A percentile compares a stretch with the other conserved stretches of the same genome.
These are phyloP conservation scores for Ploettnerulaceae sp. DNA, from an alignment of 2,329 filamentous ascomycete species.

Conservation along the genomic window DNA sequence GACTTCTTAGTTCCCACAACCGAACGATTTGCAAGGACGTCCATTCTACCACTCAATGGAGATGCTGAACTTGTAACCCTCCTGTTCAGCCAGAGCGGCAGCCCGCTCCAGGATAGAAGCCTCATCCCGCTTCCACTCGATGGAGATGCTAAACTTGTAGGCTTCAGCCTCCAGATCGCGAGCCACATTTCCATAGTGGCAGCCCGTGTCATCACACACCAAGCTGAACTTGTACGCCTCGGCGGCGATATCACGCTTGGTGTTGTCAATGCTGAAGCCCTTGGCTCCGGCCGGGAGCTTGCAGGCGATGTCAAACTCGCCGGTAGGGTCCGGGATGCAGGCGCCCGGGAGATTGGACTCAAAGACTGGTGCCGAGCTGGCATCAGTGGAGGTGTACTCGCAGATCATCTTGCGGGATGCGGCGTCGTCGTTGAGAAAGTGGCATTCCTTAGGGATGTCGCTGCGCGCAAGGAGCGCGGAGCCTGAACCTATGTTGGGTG, in stretches of 20 bases:
- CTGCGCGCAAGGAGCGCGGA: neutral
- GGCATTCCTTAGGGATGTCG: neutral
- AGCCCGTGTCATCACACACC: neutral
- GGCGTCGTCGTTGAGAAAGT: neutral
- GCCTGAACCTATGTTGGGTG: neutral
- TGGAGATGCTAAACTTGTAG: neutral
- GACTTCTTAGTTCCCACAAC: too few species aligned
- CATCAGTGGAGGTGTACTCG: neutral
- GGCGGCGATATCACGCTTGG: neutral
- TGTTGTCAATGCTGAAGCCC: neutral
- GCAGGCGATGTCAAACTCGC: neutral
- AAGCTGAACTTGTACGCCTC: neutral
- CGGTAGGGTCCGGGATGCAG: neutral
- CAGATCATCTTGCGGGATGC: neutral
- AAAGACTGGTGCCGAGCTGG: neutral
- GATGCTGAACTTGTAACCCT: neutral
- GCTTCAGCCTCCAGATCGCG: neutral
- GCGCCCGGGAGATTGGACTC: neutral
- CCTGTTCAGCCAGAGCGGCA: slow-evolving; percentile 1
- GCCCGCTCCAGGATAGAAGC: neutral
- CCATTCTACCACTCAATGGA: slow-evolving; percentile 3
- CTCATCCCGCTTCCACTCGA: slow-evolving; percentile 3
- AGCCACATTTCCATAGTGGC: neutral
- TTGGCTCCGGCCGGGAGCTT: neutral
- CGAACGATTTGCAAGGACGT: too few species aligned